phyloP scores from a whole-genome alignment of 306 rosid species.

The Mimosa pudica region DNA sequence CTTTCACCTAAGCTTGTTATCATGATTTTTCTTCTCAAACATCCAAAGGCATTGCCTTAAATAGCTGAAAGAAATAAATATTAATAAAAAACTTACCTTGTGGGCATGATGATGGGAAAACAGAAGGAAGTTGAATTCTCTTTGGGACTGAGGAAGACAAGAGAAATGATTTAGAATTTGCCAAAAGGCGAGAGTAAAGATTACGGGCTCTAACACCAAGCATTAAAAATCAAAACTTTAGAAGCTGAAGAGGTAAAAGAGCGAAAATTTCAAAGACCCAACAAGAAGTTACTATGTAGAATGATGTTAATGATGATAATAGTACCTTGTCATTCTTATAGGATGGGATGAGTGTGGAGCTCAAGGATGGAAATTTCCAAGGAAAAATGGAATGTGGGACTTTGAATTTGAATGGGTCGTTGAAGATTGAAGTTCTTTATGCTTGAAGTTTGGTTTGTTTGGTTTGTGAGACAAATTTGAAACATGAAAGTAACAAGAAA shows the following conservation, averaged over 20 bases:
- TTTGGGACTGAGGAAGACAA: constrained; percentile 27
- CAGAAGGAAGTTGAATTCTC: constrained; percentile 13
- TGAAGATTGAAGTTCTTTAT: background rate
- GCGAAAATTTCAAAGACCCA: background rate
- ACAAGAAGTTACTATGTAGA: background rate
- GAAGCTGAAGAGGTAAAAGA: background rate
- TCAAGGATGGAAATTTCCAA: background rate
- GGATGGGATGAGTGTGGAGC: background rate
- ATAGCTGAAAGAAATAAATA: background rate
- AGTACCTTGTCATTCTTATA: background rate
- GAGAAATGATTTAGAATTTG: constrained; percentile 18
- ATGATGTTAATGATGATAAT: background rate
- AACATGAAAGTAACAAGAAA: constrained; percentile 3
- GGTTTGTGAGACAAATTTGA: background rate
- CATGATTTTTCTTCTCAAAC: background rate
- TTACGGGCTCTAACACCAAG: constrained; percentile 31
- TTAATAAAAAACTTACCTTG: constrained; percentile 28
- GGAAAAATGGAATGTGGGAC: background rate
- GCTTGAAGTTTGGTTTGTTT: background rate
- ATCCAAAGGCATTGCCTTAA: background rate
- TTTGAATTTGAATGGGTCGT: constrained; percentile 32
- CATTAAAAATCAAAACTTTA: constrained; percentile 28
- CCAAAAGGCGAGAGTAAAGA: constrained; percentile 24
- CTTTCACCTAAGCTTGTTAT: background rate
- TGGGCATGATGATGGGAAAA: background rate